Conservation (phyloP, 768 basidiomycete genomes). For the Stropharia rugosoannulata region DNA sequence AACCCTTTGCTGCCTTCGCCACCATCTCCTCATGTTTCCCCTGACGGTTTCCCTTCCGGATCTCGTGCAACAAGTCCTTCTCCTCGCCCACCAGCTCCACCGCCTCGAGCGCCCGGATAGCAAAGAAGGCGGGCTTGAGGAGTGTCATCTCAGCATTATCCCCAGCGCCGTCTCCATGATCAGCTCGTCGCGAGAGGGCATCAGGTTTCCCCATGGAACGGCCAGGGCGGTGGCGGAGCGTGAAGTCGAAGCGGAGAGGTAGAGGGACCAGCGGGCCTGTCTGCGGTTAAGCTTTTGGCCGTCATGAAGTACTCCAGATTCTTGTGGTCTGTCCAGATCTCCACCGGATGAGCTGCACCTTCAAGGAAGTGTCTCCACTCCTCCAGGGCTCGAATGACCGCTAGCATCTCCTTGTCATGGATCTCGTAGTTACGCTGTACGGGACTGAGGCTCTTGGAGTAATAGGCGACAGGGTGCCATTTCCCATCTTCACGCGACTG, state of each 20-base stretch:
- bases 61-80: neutral
- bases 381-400: conserved; percentile 8
- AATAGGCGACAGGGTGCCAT: conserved; percentile 28
- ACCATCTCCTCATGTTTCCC: neutral
- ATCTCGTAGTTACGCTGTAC: neutral
- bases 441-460: neutral
- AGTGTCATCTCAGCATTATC: conserved; percentile 19
- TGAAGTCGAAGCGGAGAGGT: conserved; percentile 26
- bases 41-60: neutral
- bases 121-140: neutral
- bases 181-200: conserved; percentile 18
- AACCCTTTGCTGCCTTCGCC: neutral
- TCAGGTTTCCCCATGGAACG: conserved; percentile 20
- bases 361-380: conserved; percentile 23
- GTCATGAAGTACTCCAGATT: conserved; percentile 40
- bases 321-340: no score
- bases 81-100: neutral
- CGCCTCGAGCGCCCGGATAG: neutral
- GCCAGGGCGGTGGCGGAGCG: conserved; percentile 8
- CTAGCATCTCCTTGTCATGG: neutral
- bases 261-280: conserved; percentile 31
- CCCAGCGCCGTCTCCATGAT: conserved; percentile 10
- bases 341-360: no score
- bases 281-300: conserved; percentile 34
- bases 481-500: no score